These are phyloP conservation scores for Psilocybe tampanensis DNA, from an alignment of 768 basidiomycete genomes.

Conservation along the genomic window DNA sequence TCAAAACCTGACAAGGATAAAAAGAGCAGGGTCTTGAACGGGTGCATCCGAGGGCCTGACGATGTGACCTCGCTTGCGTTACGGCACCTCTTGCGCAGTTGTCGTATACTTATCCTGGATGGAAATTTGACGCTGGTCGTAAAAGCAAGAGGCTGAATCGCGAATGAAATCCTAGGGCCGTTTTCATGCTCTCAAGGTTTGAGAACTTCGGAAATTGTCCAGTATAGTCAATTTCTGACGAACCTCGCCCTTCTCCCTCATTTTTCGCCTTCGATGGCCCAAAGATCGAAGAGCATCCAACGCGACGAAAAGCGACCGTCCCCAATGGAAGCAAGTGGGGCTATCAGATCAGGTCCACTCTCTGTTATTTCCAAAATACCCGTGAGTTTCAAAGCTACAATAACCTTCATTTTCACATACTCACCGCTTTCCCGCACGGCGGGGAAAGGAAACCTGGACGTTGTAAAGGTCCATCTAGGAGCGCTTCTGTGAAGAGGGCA, in stretches of 20 bases:
- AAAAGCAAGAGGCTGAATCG: not conserved
- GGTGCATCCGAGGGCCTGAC: not conserved
- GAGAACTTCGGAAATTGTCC: not conserved
- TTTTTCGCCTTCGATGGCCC: not conserved
- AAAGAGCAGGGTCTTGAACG: not conserved
- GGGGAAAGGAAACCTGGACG: no score
- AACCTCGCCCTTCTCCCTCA: not conserved
- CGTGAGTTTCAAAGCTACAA: not conserved
- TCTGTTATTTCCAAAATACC: not conserved
- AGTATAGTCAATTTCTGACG: not conserved
- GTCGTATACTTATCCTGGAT: not conserved
- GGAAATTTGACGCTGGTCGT: not conserved
- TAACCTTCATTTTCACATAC: not conserved
- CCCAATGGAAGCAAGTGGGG: not conserved
- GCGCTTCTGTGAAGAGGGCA: not conserved
- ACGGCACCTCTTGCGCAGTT: not conserved
- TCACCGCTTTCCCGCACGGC: not conserved
- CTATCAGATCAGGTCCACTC: not conserved
- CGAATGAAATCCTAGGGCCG: not conserved
- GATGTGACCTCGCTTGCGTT: not conserved
- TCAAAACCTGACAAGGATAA: not conserved
- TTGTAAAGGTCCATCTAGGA: no score
- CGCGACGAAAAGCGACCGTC: not conserved
- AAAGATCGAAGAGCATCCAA: not conserved
- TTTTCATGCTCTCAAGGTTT: not conserved